Conservation (phyloP, 139 green algal species). For the Chlorella sp. region DNA sequence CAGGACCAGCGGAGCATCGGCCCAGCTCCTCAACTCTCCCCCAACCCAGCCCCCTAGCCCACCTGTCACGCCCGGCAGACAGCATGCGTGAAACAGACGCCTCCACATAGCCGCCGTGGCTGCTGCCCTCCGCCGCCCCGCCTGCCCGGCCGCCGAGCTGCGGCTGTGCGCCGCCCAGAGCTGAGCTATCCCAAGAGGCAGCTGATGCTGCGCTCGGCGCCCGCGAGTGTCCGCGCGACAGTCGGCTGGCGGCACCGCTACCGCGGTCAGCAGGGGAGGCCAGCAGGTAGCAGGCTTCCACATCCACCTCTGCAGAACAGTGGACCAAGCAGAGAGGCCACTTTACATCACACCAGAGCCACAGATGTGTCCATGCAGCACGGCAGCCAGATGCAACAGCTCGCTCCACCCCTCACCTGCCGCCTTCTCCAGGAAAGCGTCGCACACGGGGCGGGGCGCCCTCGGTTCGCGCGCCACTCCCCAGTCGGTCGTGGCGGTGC, state of each 20-base stretch:
- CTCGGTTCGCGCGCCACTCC: constrained; percentile 60
- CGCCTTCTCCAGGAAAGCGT: constrained; percentile 70
- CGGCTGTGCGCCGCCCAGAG: not conserved
- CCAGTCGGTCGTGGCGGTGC: constrained; percentile 66
- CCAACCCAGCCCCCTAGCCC: not conserved
- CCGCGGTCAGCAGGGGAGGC: not conserved
- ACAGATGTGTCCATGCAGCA: too few relatives aligned
- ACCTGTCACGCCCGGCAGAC: constrained; percentile 18
- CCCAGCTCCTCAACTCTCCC: not conserved
- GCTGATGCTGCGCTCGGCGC: constrained; percentile 2
- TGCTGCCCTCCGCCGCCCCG: not conserved
- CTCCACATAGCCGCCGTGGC: constrained; percentile 19
- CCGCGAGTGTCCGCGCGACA: constrained; percentile 19
- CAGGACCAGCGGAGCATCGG: too few relatives aligned
- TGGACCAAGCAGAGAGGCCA: too few relatives aligned
- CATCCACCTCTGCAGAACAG: constrained; percentile 30
- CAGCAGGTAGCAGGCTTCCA: constrained; percentile 56
- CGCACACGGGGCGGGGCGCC: constrained; percentile 69
- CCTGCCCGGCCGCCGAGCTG: not conserved
- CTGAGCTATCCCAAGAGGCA: constrained; percentile 17
- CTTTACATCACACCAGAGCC: too few relatives aligned
- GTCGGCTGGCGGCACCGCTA: not conserved
- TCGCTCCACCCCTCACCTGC: constrained; percentile 6
- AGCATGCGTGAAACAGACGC: constrained; percentile 27
- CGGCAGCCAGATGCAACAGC: too few relatives aligned